A percentile compares a stretch with the other conserved stretches of the same genome.
These are phyloP conservation scores for Rhodosporidiobolus odoratus DNA, from an alignment of 768 basidiomycete species.

Conservation along the genomic window DNA sequence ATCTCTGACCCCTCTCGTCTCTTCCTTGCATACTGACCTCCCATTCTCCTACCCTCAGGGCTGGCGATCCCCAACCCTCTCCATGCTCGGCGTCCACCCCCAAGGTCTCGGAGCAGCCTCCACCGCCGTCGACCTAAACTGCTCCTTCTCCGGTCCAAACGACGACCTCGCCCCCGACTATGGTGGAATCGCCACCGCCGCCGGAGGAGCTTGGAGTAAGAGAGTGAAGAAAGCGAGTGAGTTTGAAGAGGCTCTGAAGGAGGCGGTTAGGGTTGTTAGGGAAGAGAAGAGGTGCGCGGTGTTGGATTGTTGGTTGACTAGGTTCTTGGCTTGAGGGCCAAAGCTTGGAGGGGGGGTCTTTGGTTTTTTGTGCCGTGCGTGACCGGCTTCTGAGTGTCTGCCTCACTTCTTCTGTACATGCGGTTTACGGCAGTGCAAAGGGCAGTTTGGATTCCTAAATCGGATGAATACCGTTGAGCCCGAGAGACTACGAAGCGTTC, in stretches of 20 bases:
- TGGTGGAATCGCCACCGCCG: constrained; percentile 59
- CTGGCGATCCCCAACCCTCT: constrained; percentile 57
- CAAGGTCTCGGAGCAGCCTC: constrained; percentile 54
- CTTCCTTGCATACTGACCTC: not conserved
- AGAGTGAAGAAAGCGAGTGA: constrained; percentile 45
- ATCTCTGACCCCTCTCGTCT: constrained; percentile 44
- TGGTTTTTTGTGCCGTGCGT: not conserved
- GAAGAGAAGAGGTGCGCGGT: constrained; percentile 64
- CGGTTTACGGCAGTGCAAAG: not conserved
- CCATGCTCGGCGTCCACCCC: constrained; percentile 64
- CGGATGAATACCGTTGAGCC: not conserved
- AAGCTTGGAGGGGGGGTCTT: not conserved
- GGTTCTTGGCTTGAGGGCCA: constrained; percentile 43
- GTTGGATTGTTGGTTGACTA: constrained; percentile 58
- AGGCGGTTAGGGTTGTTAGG: constrained; percentile 57
- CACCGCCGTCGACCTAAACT: constrained; percentile 54
- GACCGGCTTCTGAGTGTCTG: not conserved
- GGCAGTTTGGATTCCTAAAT: no score
- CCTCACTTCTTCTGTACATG: not conserved
- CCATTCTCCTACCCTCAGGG: constrained; percentile 3
- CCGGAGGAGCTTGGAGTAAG: constrained; percentile 61
- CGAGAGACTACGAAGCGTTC: not conserved
- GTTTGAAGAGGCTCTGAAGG: constrained; percentile 48
- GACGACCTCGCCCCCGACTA: constrained; percentile 54
- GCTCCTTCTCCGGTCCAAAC: constrained; percentile 58